A percentile compares a stretch with the other conserved stretches of the same genome.
phyloP scores from a whole-genome alignment of 2,329 filamentous ascomycete genomes.

The Aureobasidium sp. region DNA sequence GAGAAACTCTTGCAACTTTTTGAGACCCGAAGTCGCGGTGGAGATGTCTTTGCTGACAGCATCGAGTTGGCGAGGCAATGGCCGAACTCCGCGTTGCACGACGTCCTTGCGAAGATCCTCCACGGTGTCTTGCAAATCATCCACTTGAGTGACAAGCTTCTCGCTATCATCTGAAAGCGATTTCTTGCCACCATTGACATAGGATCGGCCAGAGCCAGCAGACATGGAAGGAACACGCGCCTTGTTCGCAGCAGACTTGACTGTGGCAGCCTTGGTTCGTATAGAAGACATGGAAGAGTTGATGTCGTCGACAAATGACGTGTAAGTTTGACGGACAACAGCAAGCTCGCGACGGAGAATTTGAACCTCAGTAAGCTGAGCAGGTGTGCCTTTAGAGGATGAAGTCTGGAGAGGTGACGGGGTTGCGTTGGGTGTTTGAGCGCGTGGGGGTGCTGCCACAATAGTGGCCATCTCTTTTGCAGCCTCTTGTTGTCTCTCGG shows the following conservation, averaged over 20 bases:
- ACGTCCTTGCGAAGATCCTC: slow-evolving; percentile 98
- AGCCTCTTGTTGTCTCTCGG: slow-evolving; percentile 81
- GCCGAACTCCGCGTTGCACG: slow-evolving; percentile 82
- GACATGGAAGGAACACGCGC: slow-evolving; percentile 62
- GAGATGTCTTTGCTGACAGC: slow-evolving; percentile 81
- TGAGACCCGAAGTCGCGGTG: slow-evolving; percentile 72
- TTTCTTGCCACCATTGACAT: slow-evolving; percentile 82
- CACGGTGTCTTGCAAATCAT: slow-evolving; percentile 93
- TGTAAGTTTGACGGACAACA: slow-evolving; percentile 85
- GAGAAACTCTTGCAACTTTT: slow-evolving; percentile 89
- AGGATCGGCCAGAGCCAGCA: slow-evolving; percentile 71
- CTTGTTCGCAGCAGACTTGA: slow-evolving; percentile 68
- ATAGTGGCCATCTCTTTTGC: slow-evolving; percentile 75
- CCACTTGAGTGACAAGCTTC: slow-evolving; percentile 80
- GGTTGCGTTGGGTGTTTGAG: slow-evolving; percentile 13
- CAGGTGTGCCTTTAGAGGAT: slow-evolving; percentile 34
- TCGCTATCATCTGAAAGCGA: slow-evolving; percentile 80
- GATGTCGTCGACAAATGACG: slow-evolving; percentile 80
- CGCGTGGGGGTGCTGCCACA: slow-evolving; percentile 38
- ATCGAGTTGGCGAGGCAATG: slow-evolving; percentile 83
- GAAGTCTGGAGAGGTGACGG: slow-evolving; percentile 19
- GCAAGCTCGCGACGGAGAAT: slow-evolving; percentile 80
- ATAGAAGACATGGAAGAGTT: slow-evolving; percentile 79
- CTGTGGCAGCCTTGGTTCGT: slow-evolving; percentile 67
- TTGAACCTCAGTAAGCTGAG: slow-evolving; percentile 69